Evolutionary conservation across 805 yeast genomes (phyloP).

Genomic region (Cyberlindnera mississippiensis): DNA sequence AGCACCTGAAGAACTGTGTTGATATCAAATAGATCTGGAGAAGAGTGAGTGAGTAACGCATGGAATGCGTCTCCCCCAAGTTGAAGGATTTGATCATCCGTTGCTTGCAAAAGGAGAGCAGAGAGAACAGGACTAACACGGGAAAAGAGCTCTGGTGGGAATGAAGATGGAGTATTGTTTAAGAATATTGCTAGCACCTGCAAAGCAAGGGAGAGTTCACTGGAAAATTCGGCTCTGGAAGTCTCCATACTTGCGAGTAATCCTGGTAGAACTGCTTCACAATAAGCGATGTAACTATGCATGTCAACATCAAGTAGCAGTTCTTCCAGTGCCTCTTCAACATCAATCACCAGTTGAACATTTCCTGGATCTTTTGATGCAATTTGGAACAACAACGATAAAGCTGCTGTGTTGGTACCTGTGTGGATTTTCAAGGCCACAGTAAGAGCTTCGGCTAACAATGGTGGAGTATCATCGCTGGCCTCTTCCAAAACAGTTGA

Average conservation of each 20-base stretch:
- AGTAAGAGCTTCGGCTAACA: constrained; percentile 66
- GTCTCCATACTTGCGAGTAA: constrained; percentile 37
- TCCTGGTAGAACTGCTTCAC: constrained; percentile 51
- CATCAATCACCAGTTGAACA: constrained; percentile 60
- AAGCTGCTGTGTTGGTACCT: constrained; percentile 29
- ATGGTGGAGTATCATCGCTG: constrained; percentile 76
- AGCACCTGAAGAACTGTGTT: constrained; percentile 53
- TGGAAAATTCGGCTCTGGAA: constrained; percentile 44
- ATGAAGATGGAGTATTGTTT: constrained; percentile 36
- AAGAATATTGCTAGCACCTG: constrained; percentile 52
- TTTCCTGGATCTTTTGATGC: constrained; percentile 75
- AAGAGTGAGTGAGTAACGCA: constrained; percentile 44
- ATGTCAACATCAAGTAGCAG: constrained; percentile 47
- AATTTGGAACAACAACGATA: constrained; percentile 56
- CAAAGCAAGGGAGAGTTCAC: constrained; percentile 55
- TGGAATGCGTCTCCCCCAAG: constrained; percentile 71
- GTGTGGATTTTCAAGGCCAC: constrained; percentile 47
- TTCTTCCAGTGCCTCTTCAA: constrained; percentile 63
- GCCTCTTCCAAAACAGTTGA: constrained; percentile 47
- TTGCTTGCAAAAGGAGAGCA: constrained; percentile 34
- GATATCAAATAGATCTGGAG: constrained; percentile 18
- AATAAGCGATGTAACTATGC: constrained; percentile 42
- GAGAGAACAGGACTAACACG: constrained; percentile 40
- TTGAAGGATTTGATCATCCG: constrained; percentile 78
- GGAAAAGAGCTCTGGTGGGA: constrained; percentile 40